These are phyloP conservation scores for Coemansia interrupta DNA, from an alignment of 192 early-diverging fungal genomes.

Conservation along the genomic window DNA sequence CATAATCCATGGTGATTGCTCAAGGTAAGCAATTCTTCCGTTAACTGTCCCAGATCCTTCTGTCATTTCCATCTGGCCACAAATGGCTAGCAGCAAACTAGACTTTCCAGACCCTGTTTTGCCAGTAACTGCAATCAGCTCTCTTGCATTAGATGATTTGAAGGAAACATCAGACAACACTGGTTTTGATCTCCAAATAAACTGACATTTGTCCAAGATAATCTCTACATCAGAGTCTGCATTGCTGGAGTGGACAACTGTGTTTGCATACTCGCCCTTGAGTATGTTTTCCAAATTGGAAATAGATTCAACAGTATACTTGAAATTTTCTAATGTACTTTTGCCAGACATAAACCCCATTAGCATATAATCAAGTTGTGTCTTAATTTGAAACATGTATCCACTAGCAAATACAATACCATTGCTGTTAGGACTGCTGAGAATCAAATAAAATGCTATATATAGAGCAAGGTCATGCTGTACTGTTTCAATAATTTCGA, in stretches of 20 bases:
- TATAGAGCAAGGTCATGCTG: too few species aligned
- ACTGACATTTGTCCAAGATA: constrained; percentile 17
- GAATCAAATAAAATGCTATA: too few species aligned
- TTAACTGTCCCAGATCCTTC: constrained; percentile 51
- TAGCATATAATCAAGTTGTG: too few species aligned
- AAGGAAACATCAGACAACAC: constrained; percentile 40
- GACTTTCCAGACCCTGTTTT: constrained; percentile 83
- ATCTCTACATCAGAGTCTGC: neutral
- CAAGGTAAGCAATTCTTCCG: constrained; percentile 70
- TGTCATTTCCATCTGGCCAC: constrained; percentile 73
- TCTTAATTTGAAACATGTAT: too few species aligned
- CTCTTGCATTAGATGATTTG: constrained; percentile 23
- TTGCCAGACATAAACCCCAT: too few species aligned
- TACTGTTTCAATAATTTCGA: too few species aligned
- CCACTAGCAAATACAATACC: too few species aligned
- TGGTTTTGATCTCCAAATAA: constrained; percentile 19
- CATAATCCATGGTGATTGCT: constrained; percentile 88
- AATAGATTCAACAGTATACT: too few species aligned
- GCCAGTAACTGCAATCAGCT: constrained; percentile 77
- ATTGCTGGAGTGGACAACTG: neutral
- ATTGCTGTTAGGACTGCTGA: too few species aligned
- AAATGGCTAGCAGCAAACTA: constrained; percentile 72
- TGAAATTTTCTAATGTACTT: too few species aligned
- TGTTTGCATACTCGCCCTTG: constrained; percentile 5
- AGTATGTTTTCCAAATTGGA: constrained; percentile 2